These are phyloP conservation scores for Suhomyces panamericanus DNA, from an alignment of 1,139 yeast species.

Conservation along the genomic window DNA sequence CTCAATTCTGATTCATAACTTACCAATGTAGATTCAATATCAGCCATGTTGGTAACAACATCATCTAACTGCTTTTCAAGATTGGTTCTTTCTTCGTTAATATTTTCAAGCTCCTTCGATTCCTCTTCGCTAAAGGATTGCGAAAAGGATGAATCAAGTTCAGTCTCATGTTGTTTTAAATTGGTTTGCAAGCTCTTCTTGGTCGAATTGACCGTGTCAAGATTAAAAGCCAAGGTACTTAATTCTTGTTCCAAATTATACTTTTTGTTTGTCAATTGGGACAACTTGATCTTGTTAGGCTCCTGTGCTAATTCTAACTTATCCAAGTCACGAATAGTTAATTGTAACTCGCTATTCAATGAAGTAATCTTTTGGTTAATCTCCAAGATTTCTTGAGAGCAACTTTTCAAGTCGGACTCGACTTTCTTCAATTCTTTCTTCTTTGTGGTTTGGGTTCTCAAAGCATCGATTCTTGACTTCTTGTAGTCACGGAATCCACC, in stretches of 20 bases:
- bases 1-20: slow-evolving; percentile 57
- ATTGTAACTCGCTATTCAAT: slow-evolving; percentile 47
- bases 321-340: slow-evolving; percentile 39
- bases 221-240: slow-evolving; percentile 23
- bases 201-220: slow-evolving; percentile 26
- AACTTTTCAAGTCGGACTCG: slow-evolving; percentile 25
- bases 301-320: slow-evolving; percentile 41
- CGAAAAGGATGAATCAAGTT: slow-evolving; percentile 55
- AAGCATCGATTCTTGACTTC: slow-evolving; percentile 68
- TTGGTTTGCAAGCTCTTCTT: slow-evolving; percentile 30
- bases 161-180: slow-evolving; percentile 46
- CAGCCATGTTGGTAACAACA: slow-evolving; percentile 45
- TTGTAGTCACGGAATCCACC: slow-evolving; percentile 86
- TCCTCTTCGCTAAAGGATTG: slow-evolving; percentile 50
- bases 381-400: slow-evolving; percentile 24
- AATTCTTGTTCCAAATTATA: slow-evolving; percentile 46
- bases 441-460: slow-evolving; percentile 55
- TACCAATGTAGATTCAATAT: slow-evolving; percentile 53
- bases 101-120: slow-evolving; percentile 32
- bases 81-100: slow-evolving; percentile 40
- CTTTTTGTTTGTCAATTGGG: slow-evolving; percentile 42
- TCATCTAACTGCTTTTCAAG: slow-evolving; percentile 44
- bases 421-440: slow-evolving; percentile 47
- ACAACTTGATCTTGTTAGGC: slow-evolving; percentile 42
- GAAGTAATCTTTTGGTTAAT: slow-evolving; percentile 31